Percentiles rank a stretch among this genome's conserved stretches.
Conservation (phyloP, 305 asterid species). For the Ruellia speciosa region DNA sequence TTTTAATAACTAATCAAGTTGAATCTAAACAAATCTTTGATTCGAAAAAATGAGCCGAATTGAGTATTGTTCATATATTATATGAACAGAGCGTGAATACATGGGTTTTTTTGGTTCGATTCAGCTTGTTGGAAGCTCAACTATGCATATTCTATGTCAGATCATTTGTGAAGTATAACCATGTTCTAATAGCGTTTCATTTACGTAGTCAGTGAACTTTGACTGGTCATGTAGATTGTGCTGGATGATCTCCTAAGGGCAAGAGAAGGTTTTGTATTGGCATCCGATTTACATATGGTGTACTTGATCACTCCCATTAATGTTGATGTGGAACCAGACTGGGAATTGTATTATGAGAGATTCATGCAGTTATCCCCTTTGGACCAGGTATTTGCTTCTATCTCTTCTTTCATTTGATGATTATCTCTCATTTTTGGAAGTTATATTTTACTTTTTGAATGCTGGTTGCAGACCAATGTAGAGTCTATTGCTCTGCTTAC, state of each 20-base stretch:
- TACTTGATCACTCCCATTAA: constrained; percentile 94
- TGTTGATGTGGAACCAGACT: constrained; percentile 95
- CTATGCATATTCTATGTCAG: constrained; percentile 5
- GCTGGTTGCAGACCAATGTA: constrained; percentile 16
- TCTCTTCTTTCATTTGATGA: constrained; percentile 10
- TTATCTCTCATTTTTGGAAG: constrained; percentile 12
- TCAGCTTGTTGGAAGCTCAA: too few species aligned
- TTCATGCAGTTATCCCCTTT: constrained; percentile 81
- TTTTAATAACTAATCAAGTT: too few species aligned
- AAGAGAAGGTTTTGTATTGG: constrained; percentile 95
- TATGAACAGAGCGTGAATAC: too few species aligned
- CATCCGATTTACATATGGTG: constrained; percentile 96
- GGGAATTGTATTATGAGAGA: constrained; percentile 93
- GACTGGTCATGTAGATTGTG: constrained; percentile 57
- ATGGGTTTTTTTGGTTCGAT: too few species aligned
- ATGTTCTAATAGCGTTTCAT: not conserved
- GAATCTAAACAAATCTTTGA: too few species aligned
- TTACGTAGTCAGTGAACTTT: constrained; percentile 20
- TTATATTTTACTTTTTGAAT: not conserved
- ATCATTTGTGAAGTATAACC: constrained; percentile 17
- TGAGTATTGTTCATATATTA: too few species aligned
- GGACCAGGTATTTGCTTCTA: constrained; percentile 72
- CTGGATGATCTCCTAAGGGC: constrained; percentile 95
- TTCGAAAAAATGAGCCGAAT: too few species aligned
- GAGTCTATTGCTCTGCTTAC: not conserved